These are phyloP conservation scores for Solanum microdontum DNA, from an alignment of 257 asterid genomes.

Conservation along the genomic window DNA sequence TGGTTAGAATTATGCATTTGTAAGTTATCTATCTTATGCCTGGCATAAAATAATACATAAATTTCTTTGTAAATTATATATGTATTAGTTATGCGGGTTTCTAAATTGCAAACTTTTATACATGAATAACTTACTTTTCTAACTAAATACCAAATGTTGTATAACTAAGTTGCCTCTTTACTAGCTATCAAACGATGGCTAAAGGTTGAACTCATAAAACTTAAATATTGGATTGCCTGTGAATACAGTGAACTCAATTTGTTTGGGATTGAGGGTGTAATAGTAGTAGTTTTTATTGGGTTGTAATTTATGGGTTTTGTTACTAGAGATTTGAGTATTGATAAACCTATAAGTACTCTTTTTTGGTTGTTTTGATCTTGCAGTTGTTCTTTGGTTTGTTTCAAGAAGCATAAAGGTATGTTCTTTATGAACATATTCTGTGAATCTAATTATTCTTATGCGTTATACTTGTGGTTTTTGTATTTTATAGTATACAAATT, in stretches of 20 bases:
- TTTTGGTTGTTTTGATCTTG: conserved; percentile 4
- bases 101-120: background rate
- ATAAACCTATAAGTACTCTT: background rate
- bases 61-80: too few species aligned
- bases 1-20: background rate
- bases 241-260: background rate
- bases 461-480: background rate
- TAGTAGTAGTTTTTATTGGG: background rate
- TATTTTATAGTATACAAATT: background rate
- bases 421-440: background rate
- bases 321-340: background rate
- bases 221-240: background rate
- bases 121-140: background rate
- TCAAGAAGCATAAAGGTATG: conserved; percentile 81
- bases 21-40: background rate
- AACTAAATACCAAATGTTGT: background rate
- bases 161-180: background rate
- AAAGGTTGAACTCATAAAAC: background rate
- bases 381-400: conserved; percentile 68
- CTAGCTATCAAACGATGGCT: background rate
- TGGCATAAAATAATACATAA: too few species aligned
- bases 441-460: background rate
- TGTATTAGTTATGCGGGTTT: background rate
- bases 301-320: background rate
- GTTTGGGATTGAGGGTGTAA: background rate